A percentile compares a stretch with the other conserved stretches of the same genome.
Evolutionary conservation across 257 asterid species (phyloP).

Genomic region (Solanum pinnatisectum): DNA sequence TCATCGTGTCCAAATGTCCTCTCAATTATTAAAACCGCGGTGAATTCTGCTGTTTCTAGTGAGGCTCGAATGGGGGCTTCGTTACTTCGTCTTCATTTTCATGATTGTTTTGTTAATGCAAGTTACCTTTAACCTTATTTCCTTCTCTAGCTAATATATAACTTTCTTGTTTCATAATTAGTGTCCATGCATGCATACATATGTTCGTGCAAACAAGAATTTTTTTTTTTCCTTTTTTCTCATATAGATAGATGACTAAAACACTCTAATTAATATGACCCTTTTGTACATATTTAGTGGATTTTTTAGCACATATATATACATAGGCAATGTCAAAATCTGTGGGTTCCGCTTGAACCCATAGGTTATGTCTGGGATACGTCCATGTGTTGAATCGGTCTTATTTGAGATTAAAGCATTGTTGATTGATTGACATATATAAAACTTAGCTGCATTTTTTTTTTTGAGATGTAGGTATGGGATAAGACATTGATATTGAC

Average conservation of each 20-base stretch:
- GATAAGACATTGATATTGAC: neutral
- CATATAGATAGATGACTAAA: neutral
- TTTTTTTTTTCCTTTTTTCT: neutral
- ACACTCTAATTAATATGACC: neutral
- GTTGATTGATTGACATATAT: neutral
- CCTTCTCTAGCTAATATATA: neutral
- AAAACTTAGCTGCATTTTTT: neutral
- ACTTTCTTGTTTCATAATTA: neutral
- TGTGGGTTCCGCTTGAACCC: neutral
- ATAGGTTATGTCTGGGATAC: too few species aligned
- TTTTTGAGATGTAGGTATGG: neutral
- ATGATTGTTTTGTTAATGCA: slow-evolving; percentile 87
- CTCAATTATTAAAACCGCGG: slow-evolving; percentile 30
- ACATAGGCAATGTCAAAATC: neutral
- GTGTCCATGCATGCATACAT: neutral
- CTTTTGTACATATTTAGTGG: neutral
- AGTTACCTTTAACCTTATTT: slow-evolving; percentile 1
- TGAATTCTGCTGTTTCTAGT: slow-evolving; percentile 34
- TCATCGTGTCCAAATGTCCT: slow-evolving; percentile 42
- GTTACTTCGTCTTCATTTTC: slow-evolving; percentile 86
- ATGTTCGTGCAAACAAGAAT: neutral
- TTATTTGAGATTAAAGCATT: neutral
- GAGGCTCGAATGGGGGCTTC: slow-evolving; percentile 94
- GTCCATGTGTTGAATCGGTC: neutral
- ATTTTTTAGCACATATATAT: neutral